Base-by-base conservation (phyloP, 1,284 basidiomycete species). In the Vanrija pseudolonga region DNA sequence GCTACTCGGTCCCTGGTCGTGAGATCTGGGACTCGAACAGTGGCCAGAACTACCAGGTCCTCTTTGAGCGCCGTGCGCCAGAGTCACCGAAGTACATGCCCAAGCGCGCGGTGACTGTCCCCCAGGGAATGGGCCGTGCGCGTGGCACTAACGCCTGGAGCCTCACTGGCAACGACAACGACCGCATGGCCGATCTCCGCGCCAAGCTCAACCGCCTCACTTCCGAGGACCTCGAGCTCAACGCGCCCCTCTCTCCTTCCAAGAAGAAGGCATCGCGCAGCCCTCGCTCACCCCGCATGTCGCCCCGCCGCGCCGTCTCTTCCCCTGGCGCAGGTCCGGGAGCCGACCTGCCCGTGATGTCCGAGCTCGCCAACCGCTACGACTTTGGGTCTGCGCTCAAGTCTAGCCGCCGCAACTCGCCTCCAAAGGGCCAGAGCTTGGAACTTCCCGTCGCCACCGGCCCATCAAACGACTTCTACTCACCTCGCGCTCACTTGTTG, bases 11-110 rank as follows among this genome's bases (percentile, higher is more conserved):
- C 22, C 82, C 77, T 3, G 89, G 88, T 0, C 77, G 79, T 51
- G 81, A 83, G 65, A 84, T 88, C 55, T 97, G 95, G 94, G 94
- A 97, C 75, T 95, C 92, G 79, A 96, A 97, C 69, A 76, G 71
- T 38, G 87, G 86, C 6, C 71, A 80, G 59, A 91, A 97, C 72
- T 97, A 94, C 73, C 79, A 85, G 58, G 83, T 90, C 20, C 59
- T 67, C 20, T 75, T 76, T 58, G 65, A 69, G 53, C 68, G 69
- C 55, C 59, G 61, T 23, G 47, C 50, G 8, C 59, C 59, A 36
- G 51, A 55, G 14, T 26, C 44, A 12, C 56, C 63, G 3, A 40
- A 57, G 51, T 62, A 61, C 22, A 53, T 59, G 46, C 39, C 58
- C 20, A 60, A 60, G 55, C 58, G 58, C 24, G 51, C 42, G 28